Evolutionary conservation across 257 asterid species (phyloP).

Genomic region (Capsicum baccatum): DNA sequence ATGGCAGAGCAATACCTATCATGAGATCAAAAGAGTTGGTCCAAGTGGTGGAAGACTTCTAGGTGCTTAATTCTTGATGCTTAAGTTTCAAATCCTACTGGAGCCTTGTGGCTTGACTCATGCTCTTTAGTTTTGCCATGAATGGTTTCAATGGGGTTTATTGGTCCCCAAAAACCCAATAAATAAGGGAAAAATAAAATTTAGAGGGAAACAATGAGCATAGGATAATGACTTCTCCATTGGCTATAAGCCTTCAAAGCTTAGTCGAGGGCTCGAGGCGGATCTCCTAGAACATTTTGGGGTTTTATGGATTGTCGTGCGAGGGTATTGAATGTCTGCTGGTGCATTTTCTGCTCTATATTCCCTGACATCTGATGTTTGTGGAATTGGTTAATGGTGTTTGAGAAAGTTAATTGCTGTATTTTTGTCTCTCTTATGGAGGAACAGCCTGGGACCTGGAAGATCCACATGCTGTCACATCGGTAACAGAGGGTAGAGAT

Average conservation of each 20-base stretch:
- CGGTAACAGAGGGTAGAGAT: neutral
- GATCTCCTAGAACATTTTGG: neutral
- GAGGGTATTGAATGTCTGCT: neutral
- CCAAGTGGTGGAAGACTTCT: conserved; percentile 11
- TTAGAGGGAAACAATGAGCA: neutral
- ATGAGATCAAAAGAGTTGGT: conserved; percentile 18
- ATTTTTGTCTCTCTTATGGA: neutral
- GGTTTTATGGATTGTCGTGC: neutral
- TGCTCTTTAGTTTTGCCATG: neutral
- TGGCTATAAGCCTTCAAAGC: neutral
- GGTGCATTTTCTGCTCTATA: conserved; percentile 20
- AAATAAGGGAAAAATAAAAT: neutral
- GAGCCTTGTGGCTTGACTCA: conserved; percentile 2
- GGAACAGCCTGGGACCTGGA: conserved; percentile 9
- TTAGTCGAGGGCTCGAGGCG: neutral
- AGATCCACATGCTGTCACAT: neutral
- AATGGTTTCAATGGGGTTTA: neutral
- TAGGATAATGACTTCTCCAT: neutral
- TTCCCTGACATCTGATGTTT: conserved; percentile 10
- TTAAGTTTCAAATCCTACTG: conserved; percentile 13
- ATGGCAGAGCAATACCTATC: neutral
- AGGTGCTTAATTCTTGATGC: neutral
- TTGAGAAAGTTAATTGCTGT: neutral
- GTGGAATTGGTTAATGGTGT: neutral
- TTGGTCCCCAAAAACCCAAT: neutral